These are phyloP conservation scores for Aquilaria yunnanensis DNA, from an alignment of 345 rosid species.

Conservation along the genomic window DNA sequence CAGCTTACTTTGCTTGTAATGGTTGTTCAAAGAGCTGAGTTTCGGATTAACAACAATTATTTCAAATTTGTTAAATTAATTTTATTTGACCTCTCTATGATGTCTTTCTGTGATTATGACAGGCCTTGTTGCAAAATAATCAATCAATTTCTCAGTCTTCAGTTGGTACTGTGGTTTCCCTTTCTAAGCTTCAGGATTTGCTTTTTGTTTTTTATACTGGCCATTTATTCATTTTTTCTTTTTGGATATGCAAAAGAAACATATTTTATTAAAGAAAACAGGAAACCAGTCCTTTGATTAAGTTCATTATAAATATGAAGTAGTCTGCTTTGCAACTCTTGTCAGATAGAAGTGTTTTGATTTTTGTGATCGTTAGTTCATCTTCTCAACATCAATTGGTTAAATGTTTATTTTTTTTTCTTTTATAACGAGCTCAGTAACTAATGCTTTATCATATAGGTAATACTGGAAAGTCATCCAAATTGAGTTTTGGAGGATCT, in stretches of 20 bases:
- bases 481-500: conserved; percentile 25
- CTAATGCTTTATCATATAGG: conserved; percentile 18
- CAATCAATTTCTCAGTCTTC: conserved; percentile 50
- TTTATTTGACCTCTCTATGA: conserved; percentile 2
- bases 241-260: neutral
- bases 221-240: neutral
- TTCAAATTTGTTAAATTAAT: neutral
- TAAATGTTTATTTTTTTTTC: neutral
- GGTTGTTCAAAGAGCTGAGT: neutral
- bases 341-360: no score
- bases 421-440: neutral
- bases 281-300: neutral
- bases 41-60: neutral
- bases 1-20: neutral
- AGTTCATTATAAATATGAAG: no score
- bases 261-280: neutral
- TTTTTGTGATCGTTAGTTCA: neutral
- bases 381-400: neutral
- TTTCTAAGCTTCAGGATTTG: neutral
- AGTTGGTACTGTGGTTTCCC: conserved; percentile 40
- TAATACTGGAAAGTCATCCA: conserved; percentile 22
- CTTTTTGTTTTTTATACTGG: neutral
- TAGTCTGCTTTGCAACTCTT: no score
- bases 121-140: conserved; percentile 86
- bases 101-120: conserved; percentile 9